Conservation (phyloP, 2,329 filamentous ascomycete genomes). For the Penicillium sp. region DNA sequence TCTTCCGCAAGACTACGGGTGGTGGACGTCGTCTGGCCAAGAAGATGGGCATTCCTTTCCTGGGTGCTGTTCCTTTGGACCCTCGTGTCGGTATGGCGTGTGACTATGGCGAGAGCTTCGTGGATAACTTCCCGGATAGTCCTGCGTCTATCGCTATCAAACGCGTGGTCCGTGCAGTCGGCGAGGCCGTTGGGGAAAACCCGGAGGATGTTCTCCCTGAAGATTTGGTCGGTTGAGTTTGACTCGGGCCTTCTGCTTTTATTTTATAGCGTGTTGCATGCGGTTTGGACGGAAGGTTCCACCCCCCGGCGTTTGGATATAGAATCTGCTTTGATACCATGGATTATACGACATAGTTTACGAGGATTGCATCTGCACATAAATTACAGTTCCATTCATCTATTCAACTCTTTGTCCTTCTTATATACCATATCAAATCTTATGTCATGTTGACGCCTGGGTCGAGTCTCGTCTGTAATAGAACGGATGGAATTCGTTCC, state of each 20-base stretch:
- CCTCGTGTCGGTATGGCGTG: slow-evolving; percentile 94
- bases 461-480: slow-evolving; percentile 6
- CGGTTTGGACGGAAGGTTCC: slow-evolving; percentile 6
- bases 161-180: slow-evolving; percentile 73
- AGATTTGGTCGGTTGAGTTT: slow-evolving; percentile 25
- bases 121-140: slow-evolving; percentile 89
- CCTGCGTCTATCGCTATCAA: slow-evolving; percentile 82
- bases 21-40: slow-evolving; percentile 76
- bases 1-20: slow-evolving; percentile 88
- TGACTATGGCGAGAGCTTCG: slow-evolving; percentile 96
- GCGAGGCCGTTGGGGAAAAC: slow-evolving; percentile 63
- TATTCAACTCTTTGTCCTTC: neutral
- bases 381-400: neutral
- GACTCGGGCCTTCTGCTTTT: slow-evolving; percentile 6
- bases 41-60: slow-evolving; percentile 83
- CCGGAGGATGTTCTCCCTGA: slow-evolving; percentile 49
- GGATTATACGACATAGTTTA: slow-evolving; percentile 9
- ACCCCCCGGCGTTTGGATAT: slow-evolving; percentile 24
- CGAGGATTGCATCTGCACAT: neutral
- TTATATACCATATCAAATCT: neutral
- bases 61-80: slow-evolving; percentile 87
- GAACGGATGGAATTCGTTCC: too few species aligned
- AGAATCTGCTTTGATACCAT: slow-evolving; percentile 20
- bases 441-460: neutral
- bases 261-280: slow-evolving; percentile 25